These are phyloP conservation scores for Hypocrella siamensis DNA, from an alignment of 2,329 filamentous ascomycete species.

Conservation along the genomic window DNA sequence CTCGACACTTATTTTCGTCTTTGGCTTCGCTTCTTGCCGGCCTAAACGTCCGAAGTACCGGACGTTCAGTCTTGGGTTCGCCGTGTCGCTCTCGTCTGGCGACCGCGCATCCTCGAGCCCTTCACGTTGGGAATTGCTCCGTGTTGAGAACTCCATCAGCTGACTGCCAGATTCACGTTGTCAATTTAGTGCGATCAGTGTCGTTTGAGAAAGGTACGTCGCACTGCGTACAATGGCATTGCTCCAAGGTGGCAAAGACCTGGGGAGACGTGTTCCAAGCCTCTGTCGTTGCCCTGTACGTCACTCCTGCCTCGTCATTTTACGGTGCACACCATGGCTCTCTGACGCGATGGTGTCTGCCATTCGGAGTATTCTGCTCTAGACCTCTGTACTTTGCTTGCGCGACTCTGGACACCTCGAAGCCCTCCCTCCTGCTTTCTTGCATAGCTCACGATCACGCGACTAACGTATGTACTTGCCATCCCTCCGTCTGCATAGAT, in stretches of 20 bases:
- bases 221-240: conserved; percentile 2
- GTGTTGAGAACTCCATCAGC: no score
- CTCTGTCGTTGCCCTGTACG: background rate
- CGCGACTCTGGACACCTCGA: background rate
- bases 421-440: background rate
- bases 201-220: conserved; percentile 23
- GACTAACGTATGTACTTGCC: conserved; percentile 1
- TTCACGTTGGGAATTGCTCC: no score
- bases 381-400: no score
- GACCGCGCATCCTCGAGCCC: no score
- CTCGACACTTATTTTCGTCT: no score
- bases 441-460: conserved; percentile 1
- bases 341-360: no score
- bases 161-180: conserved; percentile 1
- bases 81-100: no score
- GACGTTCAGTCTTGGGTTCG: no score
- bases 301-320: background rate
- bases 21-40: no score
- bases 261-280: background rate
- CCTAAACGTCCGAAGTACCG: no score
- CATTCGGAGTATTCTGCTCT: no score
- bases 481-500: conserved; percentile 21
- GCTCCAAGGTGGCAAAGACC: conserved; percentile 1
- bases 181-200: conserved; percentile 27
- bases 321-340: no score